A percentile compares a stretch with the other conserved stretches of the same genome.
Conservation (phyloP, 352 stramenopile species). For the Albugo laibachii region DNA sequence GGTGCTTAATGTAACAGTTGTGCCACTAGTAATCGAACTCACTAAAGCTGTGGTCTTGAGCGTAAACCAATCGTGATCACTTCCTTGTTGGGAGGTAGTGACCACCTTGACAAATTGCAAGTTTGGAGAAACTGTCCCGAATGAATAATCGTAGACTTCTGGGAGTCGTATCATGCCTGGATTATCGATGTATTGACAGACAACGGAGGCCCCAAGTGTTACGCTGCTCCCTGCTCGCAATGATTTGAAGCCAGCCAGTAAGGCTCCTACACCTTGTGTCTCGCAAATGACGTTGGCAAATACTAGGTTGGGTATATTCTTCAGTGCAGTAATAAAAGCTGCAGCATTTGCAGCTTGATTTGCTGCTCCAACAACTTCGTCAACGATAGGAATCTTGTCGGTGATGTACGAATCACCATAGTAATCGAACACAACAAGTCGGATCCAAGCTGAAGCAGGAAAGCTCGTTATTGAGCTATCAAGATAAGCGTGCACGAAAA, state of each 20-base stretch:
- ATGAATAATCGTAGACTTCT: slow-evolving; percentile 12
- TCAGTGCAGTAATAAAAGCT: slow-evolving; percentile 15
- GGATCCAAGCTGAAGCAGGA: slow-evolving; percentile 11
- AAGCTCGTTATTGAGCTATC: background rate
- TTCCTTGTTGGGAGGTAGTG: slow-evolving; percentile 19
- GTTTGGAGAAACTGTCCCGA: slow-evolving; percentile 7
- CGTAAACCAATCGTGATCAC: slow-evolving; percentile 37
- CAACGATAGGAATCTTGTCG: slow-evolving; percentile 18
- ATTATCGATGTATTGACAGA: slow-evolving; percentile 36
- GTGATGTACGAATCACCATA: slow-evolving; percentile 50
- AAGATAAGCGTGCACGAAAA: slow-evolving; percentile 22
- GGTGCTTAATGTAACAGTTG: slow-evolving; percentile 2
- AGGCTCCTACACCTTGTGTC: background rate
- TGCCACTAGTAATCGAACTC: background rate
- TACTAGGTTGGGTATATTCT: slow-evolving; percentile 22
- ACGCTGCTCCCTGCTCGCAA: background rate
- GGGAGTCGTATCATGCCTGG: slow-evolving; percentile 27
- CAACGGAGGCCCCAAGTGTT: slow-evolving; percentile 17
- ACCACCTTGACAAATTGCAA: slow-evolving; percentile 8
- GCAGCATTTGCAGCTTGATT: background rate
- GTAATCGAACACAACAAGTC: slow-evolving; percentile 43
- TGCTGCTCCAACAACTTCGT: slow-evolving; percentile 3
- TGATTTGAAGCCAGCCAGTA: slow-evolving; percentile 10
- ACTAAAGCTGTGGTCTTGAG: slow-evolving; percentile 6
- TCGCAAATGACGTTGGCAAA: slow-evolving; percentile 25